Percentiles rank a stretch among this genome's conserved stretches.
phyloP scores from a whole-genome alignment of 441 rosid species.

The Eugenia klotzschiana region DNA sequence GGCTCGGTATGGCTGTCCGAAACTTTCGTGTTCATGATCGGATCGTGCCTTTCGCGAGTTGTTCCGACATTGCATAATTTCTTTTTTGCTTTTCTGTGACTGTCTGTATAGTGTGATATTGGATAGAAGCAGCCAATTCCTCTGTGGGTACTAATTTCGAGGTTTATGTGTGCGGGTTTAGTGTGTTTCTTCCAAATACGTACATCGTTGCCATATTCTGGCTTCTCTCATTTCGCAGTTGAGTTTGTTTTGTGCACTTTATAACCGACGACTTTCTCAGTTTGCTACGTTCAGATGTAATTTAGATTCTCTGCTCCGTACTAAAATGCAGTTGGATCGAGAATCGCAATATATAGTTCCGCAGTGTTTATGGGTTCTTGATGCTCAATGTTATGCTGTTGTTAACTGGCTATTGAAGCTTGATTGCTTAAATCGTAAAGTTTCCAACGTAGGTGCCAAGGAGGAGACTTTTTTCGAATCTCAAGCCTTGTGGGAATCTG shows the following conservation, averaged over 20 bases:
- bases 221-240: neutral
- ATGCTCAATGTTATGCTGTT: neutral
- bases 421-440: neutral
- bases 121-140: neutral
- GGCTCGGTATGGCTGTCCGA: neutral
- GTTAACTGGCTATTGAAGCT: neutral
- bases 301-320: neutral
- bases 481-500: slow-evolving; percentile 42
- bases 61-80: neutral
- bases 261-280: neutral
- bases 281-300: neutral
- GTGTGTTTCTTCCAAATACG: neutral
- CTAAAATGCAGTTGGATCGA: neutral
- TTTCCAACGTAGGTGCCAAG: slow-evolving; percentile 10
- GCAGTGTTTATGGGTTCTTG: neutral
- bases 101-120: neutral
- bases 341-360: neutral
- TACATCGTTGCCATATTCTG: neutral
- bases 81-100: neutral
- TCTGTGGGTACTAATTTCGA: neutral
- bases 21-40: neutral
- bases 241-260: neutral
- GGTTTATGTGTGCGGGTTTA: neutral
- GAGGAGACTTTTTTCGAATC: slow-evolving; percentile 42
- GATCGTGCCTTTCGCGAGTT: neutral